Evolutionary conservation across 306 rosid genomes (phyloP), one percentile per base, ranked within the genome.

Genomic region (Casuarina glauca): DNA sequence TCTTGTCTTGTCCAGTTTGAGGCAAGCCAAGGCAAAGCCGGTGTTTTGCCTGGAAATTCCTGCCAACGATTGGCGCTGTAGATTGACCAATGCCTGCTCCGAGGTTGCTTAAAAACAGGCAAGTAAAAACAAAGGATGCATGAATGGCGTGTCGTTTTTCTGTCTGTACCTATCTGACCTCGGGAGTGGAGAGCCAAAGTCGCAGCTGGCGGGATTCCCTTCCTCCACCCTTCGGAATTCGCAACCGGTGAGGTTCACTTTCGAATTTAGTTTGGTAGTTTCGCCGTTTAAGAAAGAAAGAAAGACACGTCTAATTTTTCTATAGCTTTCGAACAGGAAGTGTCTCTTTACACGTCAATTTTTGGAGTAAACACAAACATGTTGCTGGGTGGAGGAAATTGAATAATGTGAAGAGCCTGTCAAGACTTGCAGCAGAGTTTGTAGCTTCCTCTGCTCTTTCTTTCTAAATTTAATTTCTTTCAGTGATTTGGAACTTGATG

Each of bases 181-280:
- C 58, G 82, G 70, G 57, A 63, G 15, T 26, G 52, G 79, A 77
- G 75, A 43, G 36, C 71, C 39, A 60, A 20, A 4, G 36, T 42
- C 26, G 41, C 70, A 12, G 74, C 74, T 73, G 76, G 80, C 73
- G 76, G 79, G 90, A 86, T 86, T 80, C 87, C 76, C 79, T 69
- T 72, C 45, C 77, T 62, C 78, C 44, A 26, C 60, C 15, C 36
- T 53, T 79, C 76, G 78, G 63, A 74, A 78, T 79, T 71, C 72
- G 58, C 86, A 79, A 77, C 52, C 69, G 12, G 50, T 46, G 11
- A 46, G 7, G 0, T 46, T 26, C 32, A 26, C 32, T 26, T 26
- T 26, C 32, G 32, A 26, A 26, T 26, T 26, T 26, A 26, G 32
- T 26, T 26, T 26, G 32, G 32, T 26, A 26, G 32, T 26, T 26